Evolutionary conservation across 305 asterid genomes (phyloP).

Genomic region (Fraxinus dipetala): DNA sequence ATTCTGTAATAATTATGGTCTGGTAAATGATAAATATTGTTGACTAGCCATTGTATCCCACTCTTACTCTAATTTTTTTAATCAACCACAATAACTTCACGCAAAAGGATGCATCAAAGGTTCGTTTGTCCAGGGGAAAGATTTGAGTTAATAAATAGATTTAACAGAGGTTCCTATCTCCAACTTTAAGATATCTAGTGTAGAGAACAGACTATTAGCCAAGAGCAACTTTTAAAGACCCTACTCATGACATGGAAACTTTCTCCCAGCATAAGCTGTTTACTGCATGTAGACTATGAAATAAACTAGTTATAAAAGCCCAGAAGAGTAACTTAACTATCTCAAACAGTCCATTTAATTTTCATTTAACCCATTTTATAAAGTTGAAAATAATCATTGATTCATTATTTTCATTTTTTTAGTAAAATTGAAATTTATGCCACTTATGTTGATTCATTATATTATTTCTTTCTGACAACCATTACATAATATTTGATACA

Average conservation of each 20-base stretch:
- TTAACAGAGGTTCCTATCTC: background rate
- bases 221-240: background rate
- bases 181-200: background rate
- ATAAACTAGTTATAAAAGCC: background rate
- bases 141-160: background rate
- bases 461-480: background rate
- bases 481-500: background rate
- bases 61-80: background rate
- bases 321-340: background rate
- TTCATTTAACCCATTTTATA: background rate
- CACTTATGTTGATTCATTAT: background rate
- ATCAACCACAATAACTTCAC: background rate
- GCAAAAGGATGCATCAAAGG: background rate
- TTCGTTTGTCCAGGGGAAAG: background rate
- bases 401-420: background rate
- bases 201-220: background rate
- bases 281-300: background rate
- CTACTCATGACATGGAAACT: background rate
- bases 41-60: background rate
- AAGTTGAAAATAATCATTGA: background rate
- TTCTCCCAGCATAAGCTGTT: background rate
- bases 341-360: background rate
- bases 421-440: background rate
- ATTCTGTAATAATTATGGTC: background rate
- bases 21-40: background rate